Conservation (phyloP, 2,329 filamentous ascomycete genomes). For the Bretziella fagacearum region DNA sequence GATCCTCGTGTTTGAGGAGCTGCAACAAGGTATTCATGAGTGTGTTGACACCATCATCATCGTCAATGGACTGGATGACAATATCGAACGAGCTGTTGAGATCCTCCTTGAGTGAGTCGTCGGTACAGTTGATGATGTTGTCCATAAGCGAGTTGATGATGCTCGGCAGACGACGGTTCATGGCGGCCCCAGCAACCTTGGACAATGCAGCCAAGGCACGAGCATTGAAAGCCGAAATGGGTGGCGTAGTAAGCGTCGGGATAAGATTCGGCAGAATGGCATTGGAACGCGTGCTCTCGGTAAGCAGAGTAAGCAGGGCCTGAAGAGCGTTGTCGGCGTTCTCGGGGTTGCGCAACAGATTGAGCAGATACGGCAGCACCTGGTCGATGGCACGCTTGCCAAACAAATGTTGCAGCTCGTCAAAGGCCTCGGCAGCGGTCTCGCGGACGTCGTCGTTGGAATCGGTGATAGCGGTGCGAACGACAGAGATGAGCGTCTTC, state of each 20-base stretch:
- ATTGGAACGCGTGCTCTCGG: conserved; percentile 83
- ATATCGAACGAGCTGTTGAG: conserved; percentile 71
- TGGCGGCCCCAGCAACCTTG: conserved; percentile 73
- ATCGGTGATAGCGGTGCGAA: conserved; percentile 83
- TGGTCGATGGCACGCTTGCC: conserved; percentile 93
- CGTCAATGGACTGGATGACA: conserved; percentile 81
- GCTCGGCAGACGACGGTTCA: conserved; percentile 75
- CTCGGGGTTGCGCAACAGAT: conserved; percentile 67
- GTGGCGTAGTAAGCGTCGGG: conserved; percentile 75
- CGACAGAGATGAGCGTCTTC: conserved; percentile 84
- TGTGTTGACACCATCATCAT: conserved; percentile 87
- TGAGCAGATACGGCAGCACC: conserved; percentile 81
- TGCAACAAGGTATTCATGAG: conserved; percentile 85
- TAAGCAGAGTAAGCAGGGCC: conserved; percentile 82
- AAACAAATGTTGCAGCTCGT: conserved; percentile 80
- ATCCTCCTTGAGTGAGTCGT: conserved; percentile 56
- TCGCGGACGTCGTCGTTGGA: conserved; percentile 79
- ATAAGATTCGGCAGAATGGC: conserved; percentile 94
- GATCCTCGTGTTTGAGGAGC: conserved; percentile 83
- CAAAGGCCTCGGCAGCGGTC: conserved; percentile 91
- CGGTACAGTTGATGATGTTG: conserved; percentile 62
- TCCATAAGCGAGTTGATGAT: conserved; percentile 93
- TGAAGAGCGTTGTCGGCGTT: conserved; percentile 85
- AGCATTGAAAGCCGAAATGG: conserved; percentile 89
- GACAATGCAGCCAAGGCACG: conserved; percentile 84